phyloP scores from a whole-genome alignment of 2,329 filamentous ascomycete genomes.

The Neonectria faginata region DNA sequence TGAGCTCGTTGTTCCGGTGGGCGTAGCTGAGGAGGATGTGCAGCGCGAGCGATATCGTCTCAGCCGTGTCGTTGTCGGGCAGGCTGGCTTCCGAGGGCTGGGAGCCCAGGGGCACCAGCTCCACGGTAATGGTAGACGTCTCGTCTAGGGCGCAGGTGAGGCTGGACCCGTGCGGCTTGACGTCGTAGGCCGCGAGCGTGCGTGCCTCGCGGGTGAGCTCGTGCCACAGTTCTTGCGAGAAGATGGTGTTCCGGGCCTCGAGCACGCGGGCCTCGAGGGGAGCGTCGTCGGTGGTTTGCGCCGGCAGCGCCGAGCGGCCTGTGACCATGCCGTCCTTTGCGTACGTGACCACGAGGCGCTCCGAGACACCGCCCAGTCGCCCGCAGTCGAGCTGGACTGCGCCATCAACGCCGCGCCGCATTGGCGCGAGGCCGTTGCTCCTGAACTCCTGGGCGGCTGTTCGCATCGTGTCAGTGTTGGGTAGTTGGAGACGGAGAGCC shows the following conservation, averaged over 20 bases:
- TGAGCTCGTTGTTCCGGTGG: constrained; percentile 79
- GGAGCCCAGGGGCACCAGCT: constrained; percentile 71
- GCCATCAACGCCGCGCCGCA: constrained; percentile 81
- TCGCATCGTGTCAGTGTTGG: constrained; percentile 43
- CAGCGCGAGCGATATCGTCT: constrained; percentile 74
- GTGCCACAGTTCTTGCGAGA: constrained; percentile 89
- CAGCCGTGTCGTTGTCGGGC: constrained; percentile 66
- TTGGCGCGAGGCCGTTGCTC: constrained; percentile 81
- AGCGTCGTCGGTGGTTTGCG: constrained; percentile 64
- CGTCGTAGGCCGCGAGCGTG: constrained; percentile 75
- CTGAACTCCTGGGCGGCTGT: constrained; percentile 68
- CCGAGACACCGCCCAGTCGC: constrained; percentile 61
- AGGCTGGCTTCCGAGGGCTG: constrained; percentile 50
- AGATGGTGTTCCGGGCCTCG: constrained; percentile 81
- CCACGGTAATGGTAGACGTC: constrained; percentile 69
- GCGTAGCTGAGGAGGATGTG: constrained; percentile 82
- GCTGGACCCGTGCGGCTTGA: constrained; percentile 70
- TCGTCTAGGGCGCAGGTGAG: constrained; percentile 68
- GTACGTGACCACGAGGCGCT: constrained; percentile 76
- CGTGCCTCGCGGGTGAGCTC: constrained; percentile 88
- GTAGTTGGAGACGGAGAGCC: not conserved
- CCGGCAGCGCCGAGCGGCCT: constrained; percentile 66
- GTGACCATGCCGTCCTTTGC: constrained; percentile 67
- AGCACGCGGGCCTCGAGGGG: constrained; percentile 75
- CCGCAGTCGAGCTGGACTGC: constrained; percentile 78